Evolutionary conservation across 257 asterid species (phyloP).

Genomic region (Euphrasia confusa): DNA sequence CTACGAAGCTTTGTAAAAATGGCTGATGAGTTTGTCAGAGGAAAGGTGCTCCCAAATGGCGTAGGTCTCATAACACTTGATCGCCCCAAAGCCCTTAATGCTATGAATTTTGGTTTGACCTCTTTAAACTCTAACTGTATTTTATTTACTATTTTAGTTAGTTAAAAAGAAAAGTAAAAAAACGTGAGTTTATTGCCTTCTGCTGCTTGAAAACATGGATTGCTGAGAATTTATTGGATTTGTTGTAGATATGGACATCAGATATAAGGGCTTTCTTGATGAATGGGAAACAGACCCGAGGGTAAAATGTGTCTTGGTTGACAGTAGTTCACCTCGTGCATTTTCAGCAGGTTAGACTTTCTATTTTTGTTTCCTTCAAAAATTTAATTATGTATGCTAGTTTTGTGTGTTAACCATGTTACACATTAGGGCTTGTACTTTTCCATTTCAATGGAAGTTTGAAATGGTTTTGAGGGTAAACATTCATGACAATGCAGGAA

Average conservation of each 20-base stretch:
- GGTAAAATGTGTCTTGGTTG: slow-evolving; percentile 90
- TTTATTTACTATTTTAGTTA: slow-evolving; percentile 16
- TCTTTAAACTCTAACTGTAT: slow-evolving; percentile 1
- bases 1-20: slow-evolving; percentile 41
- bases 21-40: slow-evolving; percentile 83
- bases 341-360: slow-evolving; percentile 77
- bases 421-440: slow-evolving; percentile 15
- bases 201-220: slow-evolving; percentile 12
- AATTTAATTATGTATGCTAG: slow-evolving; percentile 4
- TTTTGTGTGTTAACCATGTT: slow-evolving; percentile 18
- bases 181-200: slow-evolving; percentile 1
- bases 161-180: background rate
- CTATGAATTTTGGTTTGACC: slow-evolving; percentile 73
- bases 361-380: slow-evolving; percentile 1
- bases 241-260: slow-evolving; percentile 84
- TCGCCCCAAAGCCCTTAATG: slow-evolving; percentile 94
- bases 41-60: slow-evolving; percentile 74
- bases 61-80: slow-evolving; percentile 86
- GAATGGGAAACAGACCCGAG: slow-evolving; percentile 87
- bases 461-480: slow-evolving; percentile 45
- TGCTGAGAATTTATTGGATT: slow-evolving; percentile 15
- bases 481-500: slow-evolving; percentile 72
- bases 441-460: slow-evolving; percentile 12
- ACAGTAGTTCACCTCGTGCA: slow-evolving; percentile 84
- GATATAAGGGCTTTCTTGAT: slow-evolving; percentile 70